These are phyloP conservation scores for Coleophoma crateriformis DNA, from an alignment of 2,329 filamentous ascomycete species.

Conservation along the genomic window DNA sequence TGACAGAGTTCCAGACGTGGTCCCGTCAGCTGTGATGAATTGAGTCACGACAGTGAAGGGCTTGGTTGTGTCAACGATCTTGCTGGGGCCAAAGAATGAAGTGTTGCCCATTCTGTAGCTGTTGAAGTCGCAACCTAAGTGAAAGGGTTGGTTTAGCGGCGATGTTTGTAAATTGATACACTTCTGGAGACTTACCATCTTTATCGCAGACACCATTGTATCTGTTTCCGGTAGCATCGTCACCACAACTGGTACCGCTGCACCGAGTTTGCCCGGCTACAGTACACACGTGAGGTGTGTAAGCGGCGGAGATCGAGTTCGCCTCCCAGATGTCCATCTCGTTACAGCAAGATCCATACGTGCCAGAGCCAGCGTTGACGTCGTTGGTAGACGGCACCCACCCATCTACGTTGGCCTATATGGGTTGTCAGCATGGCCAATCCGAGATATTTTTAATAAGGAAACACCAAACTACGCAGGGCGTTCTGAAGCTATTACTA, in stretches of 20 bases:
- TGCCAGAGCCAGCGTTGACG: conserved; percentile 44
- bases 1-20: conserved; percentile 40
- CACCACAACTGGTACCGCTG: conserved; percentile 33
- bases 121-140: conserved; percentile 51
- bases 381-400: conserved; percentile 36
- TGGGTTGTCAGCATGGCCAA: too few relatives aligned
- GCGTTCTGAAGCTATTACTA: too few relatives aligned
- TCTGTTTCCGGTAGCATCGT: conserved; percentile 31
- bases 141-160: too few relatives aligned
- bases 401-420: not conserved
- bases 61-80: conserved; percentile 46
- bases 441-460: not conserved
- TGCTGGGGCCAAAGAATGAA: conserved; percentile 49
- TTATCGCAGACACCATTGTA: conserved; percentile 53
- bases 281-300: conserved; percentile 52
- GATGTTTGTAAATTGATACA: too few relatives aligned
- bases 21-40: conserved; percentile 45
- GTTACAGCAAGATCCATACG: conserved; percentile 56
- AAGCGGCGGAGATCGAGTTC: conserved; percentile 51
- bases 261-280: conserved; percentile 35
- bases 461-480: not conserved
- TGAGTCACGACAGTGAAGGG: conserved; percentile 55
- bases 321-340: conserved; percentile 68
- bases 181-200: conserved; percentile 29
- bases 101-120: conserved; percentile 51